Base-by-base conservation (phyloP, 2,329 filamentous ascomycete species). In the Aspergillus chevalieri region DNA sequence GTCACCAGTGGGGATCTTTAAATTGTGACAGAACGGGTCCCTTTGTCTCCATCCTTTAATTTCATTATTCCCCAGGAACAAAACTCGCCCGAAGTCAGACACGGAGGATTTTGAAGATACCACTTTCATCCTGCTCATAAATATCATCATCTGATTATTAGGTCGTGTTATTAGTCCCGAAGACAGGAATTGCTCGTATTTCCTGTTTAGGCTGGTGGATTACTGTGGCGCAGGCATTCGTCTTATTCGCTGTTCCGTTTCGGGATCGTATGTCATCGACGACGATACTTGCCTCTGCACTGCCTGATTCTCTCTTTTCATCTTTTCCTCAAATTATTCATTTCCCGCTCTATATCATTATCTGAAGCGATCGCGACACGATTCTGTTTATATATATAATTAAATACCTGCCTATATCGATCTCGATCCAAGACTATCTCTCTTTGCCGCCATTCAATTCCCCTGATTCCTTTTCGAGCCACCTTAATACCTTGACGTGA, bases 191-290 rank as follows among this genome's bases (percentile, higher is more conserved):
- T 28, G 26, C 26, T 28, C 26, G 26, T 10, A 28, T 28, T 28
- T 30, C 26, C 10, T 30, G 26, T 4, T 30, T 30, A 30, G 26
- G 26, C 10, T 30, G 26, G 26, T 30, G 26, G 26, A 30, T 30
- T 30, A 30, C 26, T 30, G 26, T 30, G 26, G 26, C 26, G 26
- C 26, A 30, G 26, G 26, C 26, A 30, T 12, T 86, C 0, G 77
- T 81, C 54, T 84, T 80, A 71, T 66, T 67, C 59, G 65, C 58
- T 54, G 62, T 63, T 62, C 58, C 52, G 54, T 58, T 60, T 56
- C 46, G 53, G 48, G 55, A 53, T 52, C 57, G 59, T 63, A 66
- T 65, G 65, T 65, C 65, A 66, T 68, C 59, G 62, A 66, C 34
- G n/a, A n/a, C 34, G 34, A 36, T 36, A 36, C 34, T 36, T 36